phyloP scores from a whole-genome alignment of 2,329 filamentous ascomycete species.

The Microsporum canis region DNA sequence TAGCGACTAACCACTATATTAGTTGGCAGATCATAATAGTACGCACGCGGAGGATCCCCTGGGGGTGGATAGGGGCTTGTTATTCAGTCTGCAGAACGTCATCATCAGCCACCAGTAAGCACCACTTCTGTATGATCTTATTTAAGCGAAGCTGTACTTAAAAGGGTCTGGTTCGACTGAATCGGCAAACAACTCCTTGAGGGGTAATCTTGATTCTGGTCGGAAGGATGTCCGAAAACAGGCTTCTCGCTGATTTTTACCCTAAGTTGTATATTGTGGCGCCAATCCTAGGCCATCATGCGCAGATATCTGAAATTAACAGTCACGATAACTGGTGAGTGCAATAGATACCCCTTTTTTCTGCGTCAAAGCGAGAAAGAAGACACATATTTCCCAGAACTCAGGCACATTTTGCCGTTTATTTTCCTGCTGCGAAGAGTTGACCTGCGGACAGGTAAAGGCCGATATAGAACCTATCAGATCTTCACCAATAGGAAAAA shows the following conservation, averaged over 20 bases:
- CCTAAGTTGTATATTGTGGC: slow-evolving; percentile 1
- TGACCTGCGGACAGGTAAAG: background rate
- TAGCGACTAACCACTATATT: background rate
- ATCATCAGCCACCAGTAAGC: background rate
- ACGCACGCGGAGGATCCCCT: background rate
- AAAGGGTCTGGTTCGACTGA: background rate
- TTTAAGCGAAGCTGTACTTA: background rate
- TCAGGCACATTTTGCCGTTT: background rate
- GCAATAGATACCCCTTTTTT: background rate
- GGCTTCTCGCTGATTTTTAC: background rate
- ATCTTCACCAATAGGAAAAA: background rate
- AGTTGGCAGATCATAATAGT: slow-evolving; percentile 1
- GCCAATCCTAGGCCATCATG: slow-evolving; percentile 1
- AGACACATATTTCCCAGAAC: background rate
- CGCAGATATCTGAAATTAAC: background rate
- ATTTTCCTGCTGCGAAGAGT: background rate
- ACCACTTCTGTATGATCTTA: background rate
- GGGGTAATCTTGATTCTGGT: background rate
- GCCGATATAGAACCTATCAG: background rate
- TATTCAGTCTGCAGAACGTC: background rate
- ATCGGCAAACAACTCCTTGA: background rate
- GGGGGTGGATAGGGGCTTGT: background rate
- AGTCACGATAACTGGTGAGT: background rate
- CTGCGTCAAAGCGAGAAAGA: background rate
- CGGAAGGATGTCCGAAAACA: background rate